Conservation (phyloP, 2,329 filamentous ascomycete species). For the Plenodomus biglobosus region DNA sequence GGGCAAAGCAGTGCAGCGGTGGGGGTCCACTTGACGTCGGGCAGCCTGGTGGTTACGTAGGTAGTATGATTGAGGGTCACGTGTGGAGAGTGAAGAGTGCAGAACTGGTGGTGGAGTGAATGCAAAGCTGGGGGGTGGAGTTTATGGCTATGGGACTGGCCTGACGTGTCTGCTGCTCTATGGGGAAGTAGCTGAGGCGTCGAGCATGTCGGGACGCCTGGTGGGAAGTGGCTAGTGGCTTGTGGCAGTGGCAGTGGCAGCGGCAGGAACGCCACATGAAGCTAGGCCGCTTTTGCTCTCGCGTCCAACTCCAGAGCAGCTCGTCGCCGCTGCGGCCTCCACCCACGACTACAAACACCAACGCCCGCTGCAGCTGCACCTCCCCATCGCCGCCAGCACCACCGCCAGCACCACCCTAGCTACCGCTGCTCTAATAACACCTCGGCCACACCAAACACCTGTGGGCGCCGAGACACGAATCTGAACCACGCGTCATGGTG, state of each 20-base stretch:
- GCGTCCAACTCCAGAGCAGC: not conserved
- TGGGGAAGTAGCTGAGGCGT: slow-evolving; percentile 12
- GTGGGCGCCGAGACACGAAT: not conserved
- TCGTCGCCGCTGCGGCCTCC: slow-evolving; percentile 19
- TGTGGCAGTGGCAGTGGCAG: slow-evolving; percentile 27
- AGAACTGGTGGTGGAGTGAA: not conserved
- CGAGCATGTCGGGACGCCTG: not conserved
- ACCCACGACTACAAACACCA: slow-evolving; percentile 39
- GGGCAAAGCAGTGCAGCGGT: slow-evolving; percentile 1
- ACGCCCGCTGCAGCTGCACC: slow-evolving; percentile 18
- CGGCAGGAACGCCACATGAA: slow-evolving; percentile 27
- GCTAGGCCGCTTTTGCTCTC: slow-evolving; percentile 7
- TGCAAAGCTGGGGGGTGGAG: not conserved
- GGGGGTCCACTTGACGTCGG: not conserved
- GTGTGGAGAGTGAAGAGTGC: not conserved
- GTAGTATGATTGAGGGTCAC: no score
- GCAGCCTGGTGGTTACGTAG: not conserved
- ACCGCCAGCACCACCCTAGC: slow-evolving; percentile 5
- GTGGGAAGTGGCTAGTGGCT: slow-evolving; percentile 1
- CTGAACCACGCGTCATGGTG: slow-evolving; percentile 38
- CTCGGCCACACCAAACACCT: not conserved
- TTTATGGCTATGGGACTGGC: slow-evolving; percentile 6
- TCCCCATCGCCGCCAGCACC: slow-evolving; percentile 19
- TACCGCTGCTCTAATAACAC: slow-evolving; percentile 1
- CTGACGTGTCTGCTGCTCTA: slow-evolving; percentile 40